Percentiles rank a stretch among this genome's conserved stretches.
phyloP scores from a whole-genome alignment of 2,329 filamentous ascomycete genomes.

The Rhynchosporium graminicola region DNA sequence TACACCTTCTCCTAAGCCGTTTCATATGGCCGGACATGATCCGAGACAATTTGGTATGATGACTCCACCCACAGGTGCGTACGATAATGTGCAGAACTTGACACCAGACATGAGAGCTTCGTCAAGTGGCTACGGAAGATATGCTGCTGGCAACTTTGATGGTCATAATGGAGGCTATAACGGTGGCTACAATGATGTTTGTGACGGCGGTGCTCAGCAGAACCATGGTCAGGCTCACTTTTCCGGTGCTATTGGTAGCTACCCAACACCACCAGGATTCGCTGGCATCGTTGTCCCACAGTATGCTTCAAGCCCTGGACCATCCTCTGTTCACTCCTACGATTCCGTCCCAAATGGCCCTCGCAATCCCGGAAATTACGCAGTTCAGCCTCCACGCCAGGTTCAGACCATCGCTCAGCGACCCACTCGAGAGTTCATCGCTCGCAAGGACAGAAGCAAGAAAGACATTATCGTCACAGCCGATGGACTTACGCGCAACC shows the following conservation, averaged over 20 bases:
- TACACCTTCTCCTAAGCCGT: conserved; percentile 2
- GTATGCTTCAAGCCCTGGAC: not conserved
- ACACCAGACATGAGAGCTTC: conserved; percentile 5
- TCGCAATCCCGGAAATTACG: not conserved
- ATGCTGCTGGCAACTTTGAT: not conserved
- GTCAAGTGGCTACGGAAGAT: not conserved
- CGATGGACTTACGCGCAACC: conserved; percentile 24
- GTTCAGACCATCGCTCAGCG: not conserved
- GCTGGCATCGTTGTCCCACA: not conserved
- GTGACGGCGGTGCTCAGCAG: not conserved
- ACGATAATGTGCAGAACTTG: conserved; percentile 11
- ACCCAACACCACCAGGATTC: conserved; percentile 8
- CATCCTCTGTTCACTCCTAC: not conserved
- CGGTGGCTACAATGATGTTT: not conserved
- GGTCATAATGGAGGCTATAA: not conserved
- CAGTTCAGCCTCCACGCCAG: conserved; percentile 1
- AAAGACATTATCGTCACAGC: conserved; percentile 28
- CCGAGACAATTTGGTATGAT: not conserved
- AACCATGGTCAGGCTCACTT: not conserved
- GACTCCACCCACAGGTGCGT: not conserved
- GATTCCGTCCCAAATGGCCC: not conserved
- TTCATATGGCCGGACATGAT: not conserved
- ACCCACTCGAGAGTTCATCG: not conserved
- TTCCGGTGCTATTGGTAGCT: not conserved
- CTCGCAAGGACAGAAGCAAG: conserved; percentile 22